Evolutionary conservation across 352 stramenopile genomes (phyloP), one percentile per base, ranked within the genome.

Genomic region (Globisporangium perplexum): DNA sequence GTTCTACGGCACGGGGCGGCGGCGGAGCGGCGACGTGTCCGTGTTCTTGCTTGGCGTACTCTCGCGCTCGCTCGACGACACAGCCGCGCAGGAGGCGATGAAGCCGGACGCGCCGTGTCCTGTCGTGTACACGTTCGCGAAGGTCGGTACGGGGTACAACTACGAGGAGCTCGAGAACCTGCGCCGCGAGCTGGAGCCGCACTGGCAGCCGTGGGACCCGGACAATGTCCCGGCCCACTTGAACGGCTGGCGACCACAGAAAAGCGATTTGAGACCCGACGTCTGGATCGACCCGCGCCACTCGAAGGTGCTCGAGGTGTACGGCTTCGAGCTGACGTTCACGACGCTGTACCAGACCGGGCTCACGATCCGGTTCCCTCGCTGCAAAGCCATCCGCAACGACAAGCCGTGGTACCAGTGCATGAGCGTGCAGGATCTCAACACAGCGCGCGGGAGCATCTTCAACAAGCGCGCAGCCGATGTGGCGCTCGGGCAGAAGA

Each of bases 371-470:
- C 82, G 84, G 8, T 94, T 93, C 44, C 82, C 84, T 22, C 77
- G 84, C 4, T 86, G 76, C 55, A 91, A 94, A 58, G 69, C 82
- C 7, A 87, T 94, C 36, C 80, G 84, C 11, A 83, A 84, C 47
- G 82, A 94, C 43, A 94, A 93, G 60, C 62, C 74, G 33, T 94
- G 84, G 82, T 83, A 88, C 57, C 72, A 94, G 59, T 90, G 78
- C 49, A 77, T 89, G 59, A 80, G 73, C 48, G 62, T 91, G 24
- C 78, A 91, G 44, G 80, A 94, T 51, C 50, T 94, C 4, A 94
- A 90, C 42, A 52, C 74, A 30, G 76, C 66, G 6, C 77, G 76
- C 17, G 76, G 73, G 20, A 84, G 63, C 55, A 59, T 83, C 7
- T 82, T 76, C 46, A 88, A 74, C 47, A 92, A 89, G 33, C 77